These are phyloP conservation scores for Gomphus sp. DNA, from an alignment of 1,284 basidiomycete genomes.

Conservation along the genomic window DNA sequence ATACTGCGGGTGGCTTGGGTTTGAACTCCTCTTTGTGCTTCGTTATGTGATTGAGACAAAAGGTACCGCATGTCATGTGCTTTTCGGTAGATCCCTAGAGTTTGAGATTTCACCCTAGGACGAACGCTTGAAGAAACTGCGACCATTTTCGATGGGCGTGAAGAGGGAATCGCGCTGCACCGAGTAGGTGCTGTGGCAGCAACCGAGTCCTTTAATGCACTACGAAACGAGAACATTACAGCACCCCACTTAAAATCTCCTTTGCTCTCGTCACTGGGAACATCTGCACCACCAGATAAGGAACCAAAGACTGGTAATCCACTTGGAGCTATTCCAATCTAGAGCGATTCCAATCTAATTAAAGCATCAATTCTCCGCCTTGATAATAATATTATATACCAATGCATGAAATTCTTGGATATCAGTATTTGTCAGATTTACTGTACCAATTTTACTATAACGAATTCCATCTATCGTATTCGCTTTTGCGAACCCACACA, in stretches of 20 bases:
- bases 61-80: slow-evolving; percentile 23
- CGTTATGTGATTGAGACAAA: slow-evolving; percentile 53
- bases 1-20: slow-evolving; percentile 50
- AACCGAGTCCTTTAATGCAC: slow-evolving; percentile 3
- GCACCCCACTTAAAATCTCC: not conserved
- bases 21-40: slow-evolving; percentile 50
- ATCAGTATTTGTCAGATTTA: not conserved
- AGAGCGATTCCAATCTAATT: not conserved
- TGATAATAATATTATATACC: too few species aligned
- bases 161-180: slow-evolving; percentile 7
- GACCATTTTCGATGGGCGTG: slow-evolving; percentile 50
- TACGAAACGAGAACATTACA: not conserved
- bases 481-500: slow-evolving; percentile 39
- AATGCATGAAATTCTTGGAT: not conserved
- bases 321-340: not conserved
- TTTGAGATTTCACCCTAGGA: slow-evolving; percentile 23
- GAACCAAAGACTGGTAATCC: not conserved
- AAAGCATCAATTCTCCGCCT: not conserved
- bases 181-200: slow-evolving; percentile 1
- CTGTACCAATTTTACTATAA: not conserved
- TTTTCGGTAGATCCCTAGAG: not conserved
- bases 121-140: slow-evolving; percentile 61
- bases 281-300: too few species aligned
- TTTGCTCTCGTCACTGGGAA: too few species aligned
- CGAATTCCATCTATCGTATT: not conserved